A percentile compares a stretch with the other conserved stretches of the same genome.
phyloP scores from a whole-genome alignment of 2,329 filamentous ascomycete genomes.

The Botrytis porri region DNA sequence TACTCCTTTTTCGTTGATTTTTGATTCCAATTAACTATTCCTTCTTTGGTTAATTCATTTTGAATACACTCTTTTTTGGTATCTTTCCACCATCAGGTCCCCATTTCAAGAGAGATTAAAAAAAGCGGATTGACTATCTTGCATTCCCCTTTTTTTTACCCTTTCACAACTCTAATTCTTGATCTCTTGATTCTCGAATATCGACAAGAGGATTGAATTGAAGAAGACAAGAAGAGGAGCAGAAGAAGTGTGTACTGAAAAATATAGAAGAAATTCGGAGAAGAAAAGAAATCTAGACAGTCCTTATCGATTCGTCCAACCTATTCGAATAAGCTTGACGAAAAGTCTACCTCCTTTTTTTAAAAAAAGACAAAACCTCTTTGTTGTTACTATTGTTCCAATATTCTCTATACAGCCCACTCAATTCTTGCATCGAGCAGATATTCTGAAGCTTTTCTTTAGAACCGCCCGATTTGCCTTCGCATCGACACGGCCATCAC shows the following conservation, averaged over 20 bases:
- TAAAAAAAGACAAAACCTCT: conserved; percentile 14
- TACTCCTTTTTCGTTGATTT: conserved; percentile 11
- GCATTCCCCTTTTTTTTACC: conserved; percentile 7
- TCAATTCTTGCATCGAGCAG: conserved; percentile 1
- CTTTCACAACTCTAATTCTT: conserved; percentile 7
- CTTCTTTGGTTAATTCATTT: conserved; percentile 18
- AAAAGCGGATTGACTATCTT: conserved; percentile 2
- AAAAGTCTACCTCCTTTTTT: conserved; percentile 14
- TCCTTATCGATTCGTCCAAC: conserved; percentile 7
- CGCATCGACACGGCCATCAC: background rate
- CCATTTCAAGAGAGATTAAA: conserved; percentile 2
- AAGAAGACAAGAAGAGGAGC: conserved; percentile 1
- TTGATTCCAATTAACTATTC: conserved; percentile 14
- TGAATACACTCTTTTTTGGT: conserved; percentile 6
- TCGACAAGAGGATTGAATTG: background rate
- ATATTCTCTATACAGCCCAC: background rate
- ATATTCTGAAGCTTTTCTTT: background rate
- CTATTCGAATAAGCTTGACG: background rate
- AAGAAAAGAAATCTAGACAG: background rate
- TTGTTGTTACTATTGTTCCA: conserved; percentile 21
- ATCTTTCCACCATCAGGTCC: background rate
- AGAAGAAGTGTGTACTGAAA: background rate
- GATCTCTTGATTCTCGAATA: background rate
- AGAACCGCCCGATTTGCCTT: background rate
- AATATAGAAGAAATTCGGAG: background rate